Evolutionary conservation across 805 yeast genomes (phyloP), one percentile per base, ranked within the genome.

Genomic region (Saccharomycodes ludwigii): DNA sequence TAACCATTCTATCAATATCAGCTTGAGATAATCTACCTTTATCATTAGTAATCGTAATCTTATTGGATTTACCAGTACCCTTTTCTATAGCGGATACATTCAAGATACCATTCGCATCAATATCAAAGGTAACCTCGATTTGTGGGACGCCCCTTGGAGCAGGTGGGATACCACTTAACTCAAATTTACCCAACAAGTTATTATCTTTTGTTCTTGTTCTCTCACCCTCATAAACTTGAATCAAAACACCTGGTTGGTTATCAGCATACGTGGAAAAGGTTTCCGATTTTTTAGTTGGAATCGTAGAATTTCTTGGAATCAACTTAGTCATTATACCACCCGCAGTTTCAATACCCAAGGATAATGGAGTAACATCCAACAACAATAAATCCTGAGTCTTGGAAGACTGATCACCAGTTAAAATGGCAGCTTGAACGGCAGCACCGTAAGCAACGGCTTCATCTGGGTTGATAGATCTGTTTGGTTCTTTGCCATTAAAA

Each of bases 381-480:
- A 86, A 72, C 58, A 88, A 69, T 61, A 85, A 70, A 62, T 85
- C 96, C 70, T 85, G 95, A 40, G 95, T 86, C 79, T 84, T 84
- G 40, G 94, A 76, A 25, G 95, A 85, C 48, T 88, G 77, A 65
- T 85, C 95, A 68, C 96, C 96, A 40, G 95, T 75, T 58, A 85
- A 73, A 57, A 85, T 85, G 47, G 95, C 95, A 47, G 95, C 95
- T 71, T 85, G 96, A 47, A 85, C 95, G 42, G 95, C 95, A 48
- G 96, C 96, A 78, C 96, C 95, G 68, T 85, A 85, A 55, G 96
- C 96, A 63, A 85, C 96, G 54, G 96, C 96, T 69, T 85, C 96
- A 71, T 85, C 96, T 49, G 96, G 95, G 75, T 85, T 85, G 64
- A 85, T 85, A 33, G 95, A 82, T 68, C 76, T 81, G 72, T 83